These are phyloP conservation scores for Sarocladium kiliense DNA, from an alignment of 2,329 filamentous ascomycete genomes.

Conservation along the genomic window DNA sequence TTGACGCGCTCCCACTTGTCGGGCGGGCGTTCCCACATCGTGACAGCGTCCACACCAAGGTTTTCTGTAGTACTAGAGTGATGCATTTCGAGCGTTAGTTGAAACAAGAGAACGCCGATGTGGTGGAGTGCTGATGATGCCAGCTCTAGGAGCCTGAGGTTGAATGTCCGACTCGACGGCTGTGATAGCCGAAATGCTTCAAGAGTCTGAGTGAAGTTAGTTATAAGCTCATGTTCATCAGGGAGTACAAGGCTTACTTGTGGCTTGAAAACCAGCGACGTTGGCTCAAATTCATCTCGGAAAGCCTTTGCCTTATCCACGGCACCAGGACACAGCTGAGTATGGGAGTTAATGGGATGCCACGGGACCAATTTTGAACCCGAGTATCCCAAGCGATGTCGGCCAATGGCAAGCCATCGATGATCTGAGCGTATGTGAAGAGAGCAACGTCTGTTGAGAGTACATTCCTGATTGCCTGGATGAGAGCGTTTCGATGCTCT, in stretches of 20 bases:
- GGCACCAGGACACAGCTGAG: slow-evolving; percentile 15
- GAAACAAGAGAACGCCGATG: neutral
- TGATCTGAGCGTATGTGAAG: slow-evolving; percentile 17
- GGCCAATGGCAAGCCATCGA: slow-evolving; percentile 18
- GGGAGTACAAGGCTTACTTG: too few species aligned
- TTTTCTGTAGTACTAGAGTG: neutral
- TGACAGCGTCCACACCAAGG: neutral
- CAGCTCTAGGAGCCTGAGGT: neutral
- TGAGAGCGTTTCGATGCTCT: slow-evolving; percentile 6
- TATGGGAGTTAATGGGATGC: slow-evolving; percentile 17
- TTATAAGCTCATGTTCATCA: too few species aligned
- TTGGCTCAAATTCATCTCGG: neutral
- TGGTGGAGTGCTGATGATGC: neutral
- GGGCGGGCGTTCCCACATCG: neutral
- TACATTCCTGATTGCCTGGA: slow-evolving; percentile 12
- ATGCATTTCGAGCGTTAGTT: neutral
- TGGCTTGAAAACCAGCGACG: neutral
- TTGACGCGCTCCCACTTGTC: neutral
- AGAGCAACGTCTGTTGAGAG: slow-evolving; percentile 13
- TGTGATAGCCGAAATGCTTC: neutral
- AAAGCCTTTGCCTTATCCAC: slow-evolving; percentile 16
- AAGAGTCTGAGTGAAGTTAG: neutral
- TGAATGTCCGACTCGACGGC: neutral
- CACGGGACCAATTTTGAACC: neutral
- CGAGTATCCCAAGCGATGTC: slow-evolving; percentile 6